phyloP scores from a whole-genome alignment of 352 stramenopile species.

The Globisporangium nagaii region DNA sequence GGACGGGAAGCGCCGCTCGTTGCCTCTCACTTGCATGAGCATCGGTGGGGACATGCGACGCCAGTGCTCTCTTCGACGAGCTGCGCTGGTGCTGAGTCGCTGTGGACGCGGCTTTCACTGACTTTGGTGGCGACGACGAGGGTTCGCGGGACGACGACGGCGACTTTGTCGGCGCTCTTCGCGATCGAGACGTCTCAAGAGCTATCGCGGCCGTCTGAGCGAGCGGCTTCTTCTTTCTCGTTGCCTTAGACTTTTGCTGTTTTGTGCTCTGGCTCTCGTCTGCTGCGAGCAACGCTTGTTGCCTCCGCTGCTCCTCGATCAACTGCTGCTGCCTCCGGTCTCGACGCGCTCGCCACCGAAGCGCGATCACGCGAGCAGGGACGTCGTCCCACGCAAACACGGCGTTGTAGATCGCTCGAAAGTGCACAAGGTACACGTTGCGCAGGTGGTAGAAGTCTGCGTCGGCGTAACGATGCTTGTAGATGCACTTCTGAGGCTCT shows the following conservation, averaged over 20 bases:
- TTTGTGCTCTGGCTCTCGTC: background rate
- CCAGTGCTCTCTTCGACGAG: background rate
- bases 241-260: background rate
- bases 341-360: slow-evolving; percentile 22
- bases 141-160: background rate
- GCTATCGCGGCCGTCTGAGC: background rate
- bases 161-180: background rate
- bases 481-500: background rate
- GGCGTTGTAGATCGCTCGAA: slow-evolving; percentile 25
- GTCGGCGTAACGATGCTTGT: slow-evolving; percentile 15
- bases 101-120: background rate
- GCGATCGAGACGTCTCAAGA: background rate
- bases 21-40: too few species aligned
- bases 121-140: background rate
- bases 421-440: slow-evolving; percentile 20
- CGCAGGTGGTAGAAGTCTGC: slow-evolving; percentile 27
- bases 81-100: background rate
- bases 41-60: too few species aligned
- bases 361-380: slow-evolving; percentile 21
- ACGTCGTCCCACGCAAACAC: slow-evolving; percentile 34
- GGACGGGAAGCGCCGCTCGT: too few species aligned
- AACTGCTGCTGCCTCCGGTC: background rate
- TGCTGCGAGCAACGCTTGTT: background rate
- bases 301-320: background rate
- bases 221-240: background rate